A percentile compares a stretch with the other conserved stretches of the same genome.
These are phyloP conservation scores for Begonia masoniana DNA, from an alignment of 306 rosid genomes.

Conservation along the genomic window DNA sequence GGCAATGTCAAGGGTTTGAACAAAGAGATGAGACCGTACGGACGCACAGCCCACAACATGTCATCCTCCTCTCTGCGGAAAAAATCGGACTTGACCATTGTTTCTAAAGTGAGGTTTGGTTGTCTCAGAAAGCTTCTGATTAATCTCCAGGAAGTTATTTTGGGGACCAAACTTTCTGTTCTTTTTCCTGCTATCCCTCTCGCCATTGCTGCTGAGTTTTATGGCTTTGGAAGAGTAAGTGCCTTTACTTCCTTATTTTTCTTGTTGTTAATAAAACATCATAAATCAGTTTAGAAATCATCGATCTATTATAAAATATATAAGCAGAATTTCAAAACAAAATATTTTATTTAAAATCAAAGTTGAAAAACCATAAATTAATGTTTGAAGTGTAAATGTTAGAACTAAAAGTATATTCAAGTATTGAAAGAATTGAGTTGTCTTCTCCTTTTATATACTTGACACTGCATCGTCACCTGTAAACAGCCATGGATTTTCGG, in stretches of 20 bases:
- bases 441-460: background rate
- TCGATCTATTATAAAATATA: too few species aligned
- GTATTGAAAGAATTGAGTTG: conserved; percentile 3
- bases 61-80: conserved; percentile 64
- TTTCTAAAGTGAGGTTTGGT: conserved; percentile 29
- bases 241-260: background rate
- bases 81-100: conserved; percentile 50
- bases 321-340: too few species aligned
- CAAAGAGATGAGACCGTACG: conserved; percentile 29
- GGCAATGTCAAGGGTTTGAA: conserved; percentile 35
- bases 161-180: conserved; percentile 72
- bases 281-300: too few species aligned
- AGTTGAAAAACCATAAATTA: too few species aligned
- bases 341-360: too few species aligned
- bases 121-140: conserved; percentile 29
- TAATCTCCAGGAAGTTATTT: conserved; percentile 58
- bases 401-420: background rate
- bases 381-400: too few species aligned
- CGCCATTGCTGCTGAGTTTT: conserved; percentile 40
- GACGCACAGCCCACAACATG: conserved; percentile 61
- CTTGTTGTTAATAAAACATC: too few species aligned
- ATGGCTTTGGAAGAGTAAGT: conserved; percentile 59
- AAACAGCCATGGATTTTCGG: conserved; percentile 80
- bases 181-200: conserved; percentile 64
- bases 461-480: too few species aligned